Evolutionary conservation across 257 asterid species (phyloP), one percentile per base, ranked within the genome.

Genomic region (Henckelia pumila): DNA sequence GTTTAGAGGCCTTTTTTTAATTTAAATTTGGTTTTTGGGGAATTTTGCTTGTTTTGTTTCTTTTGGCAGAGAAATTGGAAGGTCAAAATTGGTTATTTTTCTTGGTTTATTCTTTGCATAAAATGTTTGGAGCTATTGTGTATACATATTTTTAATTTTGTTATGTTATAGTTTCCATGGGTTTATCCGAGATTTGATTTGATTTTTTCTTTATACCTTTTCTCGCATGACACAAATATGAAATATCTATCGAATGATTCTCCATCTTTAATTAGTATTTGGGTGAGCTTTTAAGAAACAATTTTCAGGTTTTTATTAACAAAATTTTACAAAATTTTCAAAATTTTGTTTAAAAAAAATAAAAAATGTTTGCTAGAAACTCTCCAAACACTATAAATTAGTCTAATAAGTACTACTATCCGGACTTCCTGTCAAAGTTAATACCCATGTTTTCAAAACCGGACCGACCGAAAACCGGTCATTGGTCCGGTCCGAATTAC

Each of bases 1-100:
- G 85, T 79, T 72, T 87, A 89, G 81, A n/a, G 6, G 24, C 16
- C 25, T 68, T 65, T 17, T 11, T 23, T 70, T 33, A 19, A 49
- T 71, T 70, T 21, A 16, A 9, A 65, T 25, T 56, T 68, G 24
- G 6, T 26, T 29, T 66, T 65, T 66, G 22, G 53, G 20, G 19
- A 19, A 44, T 44, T 44, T 14, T 4, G 11, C 35, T 10, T 57
- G 50, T 14, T 14, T 14, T 40, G 52, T 55, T 23, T 26, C 14
- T 7, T 59, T 16, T n/a, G 56, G 64, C 33, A 8, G 57, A 26
- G 59, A 33, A 37, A n/a, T 30, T 56, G 35, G 50, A 3, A n/a
- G 59, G 61, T 29, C 25, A 14, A 28, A 57, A 71, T n/a, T 71
- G 66, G 33, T 63, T 19, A 8, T 40, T 52, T 24, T 47, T 25